phyloP scores from a whole-genome alignment of 1,284 basidiomycete genomes.

The Tylopilus sp. region DNA sequence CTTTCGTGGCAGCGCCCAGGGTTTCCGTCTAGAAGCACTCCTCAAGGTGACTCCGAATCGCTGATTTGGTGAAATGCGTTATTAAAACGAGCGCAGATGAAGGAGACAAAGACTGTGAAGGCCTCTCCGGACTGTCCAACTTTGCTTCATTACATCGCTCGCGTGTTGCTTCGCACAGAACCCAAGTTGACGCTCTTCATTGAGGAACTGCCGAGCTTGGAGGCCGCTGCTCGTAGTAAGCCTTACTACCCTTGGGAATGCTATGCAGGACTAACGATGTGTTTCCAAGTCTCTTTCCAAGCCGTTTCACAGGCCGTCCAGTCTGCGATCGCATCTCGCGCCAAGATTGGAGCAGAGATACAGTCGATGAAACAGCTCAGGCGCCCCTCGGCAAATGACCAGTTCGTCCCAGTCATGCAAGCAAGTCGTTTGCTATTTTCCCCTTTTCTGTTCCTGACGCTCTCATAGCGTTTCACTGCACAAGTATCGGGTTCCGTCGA shows the following conservation, averaged over 20 bases:
- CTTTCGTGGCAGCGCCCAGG: constrained; percentile 79
- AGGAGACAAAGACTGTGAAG: constrained; percentile 78
- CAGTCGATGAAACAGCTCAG: constrained; percentile 36
- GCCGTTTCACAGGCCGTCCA: constrained; percentile 59
- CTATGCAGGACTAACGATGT: not conserved
- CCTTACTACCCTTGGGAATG: not conserved
- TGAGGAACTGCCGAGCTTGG: constrained; percentile 78
- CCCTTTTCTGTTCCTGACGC: not conserved
- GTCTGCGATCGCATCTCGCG: constrained; percentile 54
- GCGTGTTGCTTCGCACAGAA: constrained; percentile 68
- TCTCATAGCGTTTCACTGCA: constrained; percentile 53
- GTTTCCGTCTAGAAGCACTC: constrained; percentile 80
- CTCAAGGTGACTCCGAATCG: constrained; percentile 55
- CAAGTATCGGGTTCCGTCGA: constrained; percentile 51
- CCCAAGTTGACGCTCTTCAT: constrained; percentile 68
- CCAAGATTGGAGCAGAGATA: constrained; percentile 58
- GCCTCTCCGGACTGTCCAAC: constrained; percentile 73
- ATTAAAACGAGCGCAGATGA: constrained; percentile 49
- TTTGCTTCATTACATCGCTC: constrained; percentile 81
- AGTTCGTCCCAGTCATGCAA: constrained; percentile 65
- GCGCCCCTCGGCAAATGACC: constrained; percentile 46
- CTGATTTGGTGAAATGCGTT: not conserved
- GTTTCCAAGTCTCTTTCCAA: constrained; percentile 62
- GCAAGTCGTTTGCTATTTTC: constrained; percentile 33
- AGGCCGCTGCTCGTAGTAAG: constrained; percentile 77